Percentiles rank a stretch among this genome's conserved stretches.
These are phyloP conservation scores for Calonectria montana DNA, from an alignment of 2,329 filamentous ascomycete species.

Conservation along the genomic window DNA sequence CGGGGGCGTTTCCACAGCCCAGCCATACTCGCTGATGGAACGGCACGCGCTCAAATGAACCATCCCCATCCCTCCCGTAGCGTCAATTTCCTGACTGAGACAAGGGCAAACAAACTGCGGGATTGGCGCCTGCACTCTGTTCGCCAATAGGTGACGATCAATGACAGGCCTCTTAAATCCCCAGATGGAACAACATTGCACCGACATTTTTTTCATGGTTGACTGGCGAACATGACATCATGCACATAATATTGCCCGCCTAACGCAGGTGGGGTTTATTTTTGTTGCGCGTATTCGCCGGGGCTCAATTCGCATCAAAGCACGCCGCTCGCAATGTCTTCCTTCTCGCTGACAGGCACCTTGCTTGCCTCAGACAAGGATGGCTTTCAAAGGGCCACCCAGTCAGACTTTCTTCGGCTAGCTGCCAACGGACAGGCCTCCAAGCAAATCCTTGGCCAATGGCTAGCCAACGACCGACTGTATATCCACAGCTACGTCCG, in stretches of 20 bases:
- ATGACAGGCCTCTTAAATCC: background rate
- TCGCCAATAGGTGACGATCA: background rate
- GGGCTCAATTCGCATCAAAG: background rate
- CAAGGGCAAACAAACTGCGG: background rate
- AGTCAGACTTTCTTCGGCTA: slow-evolving; percentile 73
- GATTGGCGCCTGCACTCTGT: no score
- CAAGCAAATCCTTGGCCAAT: slow-evolving; percentile 67
- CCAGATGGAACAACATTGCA: slow-evolving; percentile 35
- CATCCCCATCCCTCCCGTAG: background rate
- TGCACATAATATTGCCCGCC: background rate
- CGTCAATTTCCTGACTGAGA: background rate
- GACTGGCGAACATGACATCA: slow-evolving; percentile 2
- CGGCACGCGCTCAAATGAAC: background rate
- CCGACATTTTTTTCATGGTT: slow-evolving; percentile 7
- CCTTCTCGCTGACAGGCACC: slow-evolving; percentile 63
- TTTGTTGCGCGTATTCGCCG: background rate
- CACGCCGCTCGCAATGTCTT: slow-evolving; percentile 10
- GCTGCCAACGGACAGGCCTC: slow-evolving; percentile 72
- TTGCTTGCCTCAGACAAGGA: slow-evolving; percentile 62
- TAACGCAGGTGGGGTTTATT: background rate
- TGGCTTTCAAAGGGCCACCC: slow-evolving; percentile 67
- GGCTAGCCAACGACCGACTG: slow-evolving; percentile 79
- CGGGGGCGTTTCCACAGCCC: background rate
- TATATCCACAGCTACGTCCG: slow-evolving; percentile 78
- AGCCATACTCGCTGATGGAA: slow-evolving; percentile 1